Conservation (phyloP, 2,329 filamentous ascomycete species). For the Podosphaera xanthii region DNA sequence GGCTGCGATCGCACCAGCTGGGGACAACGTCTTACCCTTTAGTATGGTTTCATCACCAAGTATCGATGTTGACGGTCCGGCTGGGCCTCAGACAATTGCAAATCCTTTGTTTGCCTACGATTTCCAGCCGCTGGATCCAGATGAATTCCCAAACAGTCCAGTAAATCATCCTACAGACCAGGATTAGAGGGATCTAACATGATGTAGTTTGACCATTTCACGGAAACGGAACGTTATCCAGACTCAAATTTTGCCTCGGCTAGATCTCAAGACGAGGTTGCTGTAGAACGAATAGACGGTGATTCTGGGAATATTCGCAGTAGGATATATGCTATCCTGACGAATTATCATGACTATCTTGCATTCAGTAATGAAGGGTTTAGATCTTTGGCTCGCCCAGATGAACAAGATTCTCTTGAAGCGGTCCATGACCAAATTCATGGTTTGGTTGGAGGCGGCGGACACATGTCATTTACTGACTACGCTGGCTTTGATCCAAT, state of each 20-base stretch:
- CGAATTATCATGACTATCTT: conserved; percentile 43
- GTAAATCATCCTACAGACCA: conserved; percentile 21
- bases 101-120: conserved; percentile 31
- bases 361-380: conserved; percentile 1
- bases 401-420: conserved; percentile 38
- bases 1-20: conserved; percentile 8
- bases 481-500: conserved; percentile 24
- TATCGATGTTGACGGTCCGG: conserved; percentile 31
- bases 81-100: conserved; percentile 17
- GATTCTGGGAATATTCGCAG: conserved; percentile 32
- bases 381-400: not conserved
- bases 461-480: conserved; percentile 24
- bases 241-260: conserved; percentile 20
- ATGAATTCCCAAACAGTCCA: conserved; percentile 33
- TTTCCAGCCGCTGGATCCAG: conserved; percentile 22
- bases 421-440: conserved; percentile 41
- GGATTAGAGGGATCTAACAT: not conserved
- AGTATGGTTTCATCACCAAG: conserved; percentile 23
- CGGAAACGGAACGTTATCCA: conserved; percentile 33
- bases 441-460: conserved; percentile 30
- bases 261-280: conserved; percentile 33
- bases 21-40: not conserved
- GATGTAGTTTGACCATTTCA: conserved; percentile 33
- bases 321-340: conserved; percentile 43
- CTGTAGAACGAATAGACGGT: conserved; percentile 28